Conservation (phyloP, 2,329 filamentous ascomycete species). For the Xylaria sp. region DNA sequence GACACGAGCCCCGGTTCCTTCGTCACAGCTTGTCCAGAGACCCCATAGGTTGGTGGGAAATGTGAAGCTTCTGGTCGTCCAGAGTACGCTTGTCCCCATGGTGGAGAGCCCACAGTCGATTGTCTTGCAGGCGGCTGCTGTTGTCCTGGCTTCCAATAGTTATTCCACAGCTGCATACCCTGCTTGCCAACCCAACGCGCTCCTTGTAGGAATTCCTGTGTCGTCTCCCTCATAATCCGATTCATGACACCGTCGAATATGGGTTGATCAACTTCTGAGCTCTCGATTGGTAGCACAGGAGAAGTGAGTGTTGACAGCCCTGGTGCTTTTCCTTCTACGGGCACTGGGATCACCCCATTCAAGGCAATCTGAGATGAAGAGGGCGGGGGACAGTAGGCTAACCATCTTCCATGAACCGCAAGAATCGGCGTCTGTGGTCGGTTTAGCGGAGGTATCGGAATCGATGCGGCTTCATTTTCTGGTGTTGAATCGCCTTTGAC, state of each 20-base stretch:
- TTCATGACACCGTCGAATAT: slow-evolving; percentile 77
- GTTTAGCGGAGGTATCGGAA: slow-evolving; percentile 52
- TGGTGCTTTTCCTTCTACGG: slow-evolving; percentile 64
- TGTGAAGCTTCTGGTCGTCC: slow-evolving; percentile 61
- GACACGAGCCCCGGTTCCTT: slow-evolving; percentile 80
- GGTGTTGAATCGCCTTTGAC: slow-evolving; percentile 59
- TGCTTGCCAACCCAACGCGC: slow-evolving; percentile 82
- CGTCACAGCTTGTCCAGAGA: slow-evolving; percentile 63
- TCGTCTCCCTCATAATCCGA: slow-evolving; percentile 80
- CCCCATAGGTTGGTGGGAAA: slow-evolving; percentile 81
- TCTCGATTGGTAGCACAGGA: slow-evolving; percentile 73
- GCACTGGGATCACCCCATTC: slow-evolving; percentile 71
- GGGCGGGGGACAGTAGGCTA: slow-evolving; percentile 79
- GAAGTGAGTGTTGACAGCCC: slow-evolving; percentile 70
- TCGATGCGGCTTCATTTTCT: slow-evolving; percentile 57
- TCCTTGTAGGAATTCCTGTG: slow-evolving; percentile 79
- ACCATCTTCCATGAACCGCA: slow-evolving; percentile 76
- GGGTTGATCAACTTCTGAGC: slow-evolving; percentile 76
- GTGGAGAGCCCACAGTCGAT: slow-evolving; percentile 54
- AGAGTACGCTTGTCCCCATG: slow-evolving; percentile 58
- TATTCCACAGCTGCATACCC: slow-evolving; percentile 80
- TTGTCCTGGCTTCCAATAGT: slow-evolving; percentile 74
- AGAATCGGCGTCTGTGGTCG: slow-evolving; percentile 71
- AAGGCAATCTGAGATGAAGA: slow-evolving; percentile 76
- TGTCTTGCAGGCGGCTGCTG: slow-evolving; percentile 59